Percentiles rank a stretch among this genome's conserved stretches.
Evolutionary conservation across 495 filamentous ascomycete species (phyloP).

Genomic region (Lindgomyces ingoldianus): DNA sequence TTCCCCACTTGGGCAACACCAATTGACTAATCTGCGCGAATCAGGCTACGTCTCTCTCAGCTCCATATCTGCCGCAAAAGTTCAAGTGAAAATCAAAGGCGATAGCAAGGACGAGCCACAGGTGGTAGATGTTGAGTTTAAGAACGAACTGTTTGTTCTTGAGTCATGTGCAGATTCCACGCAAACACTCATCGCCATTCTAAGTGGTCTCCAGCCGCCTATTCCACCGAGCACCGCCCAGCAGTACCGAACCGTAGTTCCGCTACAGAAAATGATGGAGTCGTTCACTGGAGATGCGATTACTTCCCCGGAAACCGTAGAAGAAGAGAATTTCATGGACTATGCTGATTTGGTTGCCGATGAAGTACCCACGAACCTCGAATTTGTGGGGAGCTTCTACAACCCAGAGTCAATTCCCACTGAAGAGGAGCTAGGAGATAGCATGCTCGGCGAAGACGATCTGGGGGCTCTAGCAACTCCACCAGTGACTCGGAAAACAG

Average conservation of each 20-base stretch:
- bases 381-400: slow-evolving; percentile 67
- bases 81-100: slow-evolving; percentile 59
- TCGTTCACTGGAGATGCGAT: slow-evolving; percentile 88
- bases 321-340: slow-evolving; percentile 34
- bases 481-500: slow-evolving; percentile 49
- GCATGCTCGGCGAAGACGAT: slow-evolving; percentile 52
- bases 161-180: slow-evolving; percentile 98
- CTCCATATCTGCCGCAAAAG: slow-evolving; percentile 76
- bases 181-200: slow-evolving; percentile 78
- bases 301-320: slow-evolving; percentile 7
- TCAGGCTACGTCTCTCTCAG: slow-evolving; percentile 82
- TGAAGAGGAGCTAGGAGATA: slow-evolving; percentile 51
- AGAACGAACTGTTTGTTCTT: slow-evolving; percentile 81
- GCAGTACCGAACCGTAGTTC: slow-evolving; percentile 86
- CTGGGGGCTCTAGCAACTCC: slow-evolving; percentile 44
- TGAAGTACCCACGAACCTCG: slow-evolving; percentile 54
- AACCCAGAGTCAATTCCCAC: slow-evolving; percentile 46
- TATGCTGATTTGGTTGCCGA: slow-evolving; percentile 49
- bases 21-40: slow-evolving; percentile 65
- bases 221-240: slow-evolving; percentile 73
- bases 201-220: slow-evolving; percentile 82
- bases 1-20: slow-evolving; percentile 54
- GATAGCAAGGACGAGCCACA: slow-evolving; percentile 56
- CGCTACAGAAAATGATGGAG: slow-evolving; percentile 82
- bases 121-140: slow-evolving; percentile 71